Evolutionary conservation across 1,284 basidiomycete genomes (phyloP).

Genomic region (Cryptococcus sp.): DNA sequence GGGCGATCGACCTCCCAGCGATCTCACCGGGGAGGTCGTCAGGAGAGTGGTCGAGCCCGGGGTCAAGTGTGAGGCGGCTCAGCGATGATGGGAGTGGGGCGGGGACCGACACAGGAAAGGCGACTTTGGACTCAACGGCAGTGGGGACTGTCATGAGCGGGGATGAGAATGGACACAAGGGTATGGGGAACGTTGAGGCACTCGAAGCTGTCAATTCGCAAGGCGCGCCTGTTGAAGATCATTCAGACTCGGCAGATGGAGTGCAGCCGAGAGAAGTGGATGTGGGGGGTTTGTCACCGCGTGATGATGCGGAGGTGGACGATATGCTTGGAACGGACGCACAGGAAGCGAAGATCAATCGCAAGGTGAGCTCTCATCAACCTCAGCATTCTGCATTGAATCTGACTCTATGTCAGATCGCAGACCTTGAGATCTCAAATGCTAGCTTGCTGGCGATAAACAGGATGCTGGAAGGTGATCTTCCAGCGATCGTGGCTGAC

Average conservation of each 20-base stretch:
- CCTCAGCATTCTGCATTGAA: background rate
- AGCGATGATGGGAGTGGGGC: conserved; percentile 4
- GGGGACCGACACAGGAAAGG: conserved; percentile 6
- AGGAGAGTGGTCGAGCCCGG: conserved; percentile 8
- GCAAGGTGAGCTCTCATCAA: conserved; percentile 32
- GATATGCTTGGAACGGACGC: conserved; percentile 15
- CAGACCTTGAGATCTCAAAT: conserved; percentile 49
- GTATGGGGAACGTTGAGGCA: conserved; percentile 5
- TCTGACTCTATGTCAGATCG: conserved; percentile 28
- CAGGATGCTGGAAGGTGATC: conserved; percentile 41
- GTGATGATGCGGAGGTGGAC: conserved; percentile 14
- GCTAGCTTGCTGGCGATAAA: conserved; percentile 47
- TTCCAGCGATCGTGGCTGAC: background rate
- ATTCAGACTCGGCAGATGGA: conserved; percentile 7
- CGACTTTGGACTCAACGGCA: background rate
- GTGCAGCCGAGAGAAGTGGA: background rate
- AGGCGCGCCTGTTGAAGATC: conserved; percentile 9
- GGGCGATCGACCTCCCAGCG: too few relatives aligned
- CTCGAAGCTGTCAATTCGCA: background rate
- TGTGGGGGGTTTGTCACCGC: background rate
- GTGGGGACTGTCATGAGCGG: background rate
- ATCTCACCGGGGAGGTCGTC: background rate
- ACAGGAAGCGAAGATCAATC: conserved; percentile 38
- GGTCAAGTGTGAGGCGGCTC: conserved; percentile 1
- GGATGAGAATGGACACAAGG: conserved; percentile 3